Conservation (phyloP, 805 yeast genomes). For the Monosporozyma unispora region DNA sequence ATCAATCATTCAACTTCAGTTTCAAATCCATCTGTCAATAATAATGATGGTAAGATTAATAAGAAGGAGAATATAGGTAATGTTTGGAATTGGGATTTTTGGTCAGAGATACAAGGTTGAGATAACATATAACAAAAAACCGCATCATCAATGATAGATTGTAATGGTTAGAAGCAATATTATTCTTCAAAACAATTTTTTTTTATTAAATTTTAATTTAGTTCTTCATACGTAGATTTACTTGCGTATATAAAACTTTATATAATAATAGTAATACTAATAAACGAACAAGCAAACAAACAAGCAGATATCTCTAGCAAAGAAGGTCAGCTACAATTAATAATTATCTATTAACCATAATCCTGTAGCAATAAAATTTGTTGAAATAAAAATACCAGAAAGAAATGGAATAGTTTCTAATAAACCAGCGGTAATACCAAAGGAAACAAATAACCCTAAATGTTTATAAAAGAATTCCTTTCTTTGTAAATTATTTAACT, state of each 20-base stretch:
- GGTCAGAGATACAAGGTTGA: constrained; percentile 12
- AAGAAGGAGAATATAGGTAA: constrained; percentile 1
- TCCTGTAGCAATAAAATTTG: constrained; percentile 21
- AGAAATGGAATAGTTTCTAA: constrained; percentile 24
- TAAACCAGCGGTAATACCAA: constrained; percentile 24
- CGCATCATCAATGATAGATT: neutral
- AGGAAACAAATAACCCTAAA: constrained; percentile 24
- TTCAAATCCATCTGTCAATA: too few relatives aligned
- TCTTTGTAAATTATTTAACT: constrained; percentile 15
- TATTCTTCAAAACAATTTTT: neutral
- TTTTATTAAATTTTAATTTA: neutral
- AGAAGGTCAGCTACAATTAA: neutral
- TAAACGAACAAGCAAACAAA: neutral
- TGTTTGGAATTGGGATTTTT: constrained; percentile 29
- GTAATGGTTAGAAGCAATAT: neutral
- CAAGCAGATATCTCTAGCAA: neutral
- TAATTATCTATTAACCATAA: constrained; percentile 17
- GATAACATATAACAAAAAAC: neutral
- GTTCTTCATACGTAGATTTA: neutral
- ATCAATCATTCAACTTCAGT: neutral
- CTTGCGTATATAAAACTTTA: neutral
- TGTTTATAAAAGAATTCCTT: constrained; percentile 17
- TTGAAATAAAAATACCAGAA: constrained; percentile 19
- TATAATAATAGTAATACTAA: neutral
- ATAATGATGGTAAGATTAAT: too few relatives aligned